Evolutionary conservation across 805 yeast genomes (phyloP).

Genomic region (Ogataea neopini): DNA sequence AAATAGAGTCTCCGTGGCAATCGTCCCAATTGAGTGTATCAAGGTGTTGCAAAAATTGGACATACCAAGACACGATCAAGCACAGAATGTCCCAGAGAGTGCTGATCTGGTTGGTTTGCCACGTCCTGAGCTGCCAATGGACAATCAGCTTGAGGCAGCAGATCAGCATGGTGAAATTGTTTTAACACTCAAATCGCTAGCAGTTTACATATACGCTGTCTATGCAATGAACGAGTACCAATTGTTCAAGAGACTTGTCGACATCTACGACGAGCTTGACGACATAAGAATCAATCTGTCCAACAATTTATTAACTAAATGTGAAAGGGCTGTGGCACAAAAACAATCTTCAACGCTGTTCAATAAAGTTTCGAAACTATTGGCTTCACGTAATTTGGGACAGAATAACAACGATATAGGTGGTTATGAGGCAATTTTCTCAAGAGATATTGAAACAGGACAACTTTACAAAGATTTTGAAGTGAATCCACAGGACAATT

Average conservation of each 20-base stretch:
- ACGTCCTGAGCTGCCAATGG: conserved; percentile 54
- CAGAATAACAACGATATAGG: conserved; percentile 28
- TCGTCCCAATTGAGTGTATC: conserved; percentile 62
- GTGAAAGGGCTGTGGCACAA: conserved; percentile 50
- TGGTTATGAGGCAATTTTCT: conserved; percentile 67
- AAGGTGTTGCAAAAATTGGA: conserved; percentile 43
- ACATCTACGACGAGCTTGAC: conserved; percentile 57
- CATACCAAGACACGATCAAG: conserved; percentile 10
- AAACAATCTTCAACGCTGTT: conserved; percentile 54
- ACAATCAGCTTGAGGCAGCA: conserved; percentile 44
- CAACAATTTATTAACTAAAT: conserved; percentile 51
- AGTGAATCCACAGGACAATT: conserved; percentile 12
- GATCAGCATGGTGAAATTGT: conserved; percentile 56
- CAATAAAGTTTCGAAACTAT: conserved; percentile 59
- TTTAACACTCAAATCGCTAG: conserved; percentile 55
- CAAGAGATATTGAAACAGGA: conserved; percentile 63
- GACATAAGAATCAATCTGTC: conserved; percentile 55
- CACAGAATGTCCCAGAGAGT: background rate
- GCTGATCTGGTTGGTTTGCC: background rate
- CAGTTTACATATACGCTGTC: conserved; percentile 65
- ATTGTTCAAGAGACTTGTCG: conserved; percentile 56
- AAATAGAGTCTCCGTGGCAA: conserved; percentile 49
- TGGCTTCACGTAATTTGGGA: conserved; percentile 38
- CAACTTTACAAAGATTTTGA: conserved; percentile 44
- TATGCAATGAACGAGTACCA: conserved; percentile 71